Evolutionary conservation across 495 filamentous ascomycete genomes (phyloP).

Genomic region (Penicillium ochrochloron): DNA sequence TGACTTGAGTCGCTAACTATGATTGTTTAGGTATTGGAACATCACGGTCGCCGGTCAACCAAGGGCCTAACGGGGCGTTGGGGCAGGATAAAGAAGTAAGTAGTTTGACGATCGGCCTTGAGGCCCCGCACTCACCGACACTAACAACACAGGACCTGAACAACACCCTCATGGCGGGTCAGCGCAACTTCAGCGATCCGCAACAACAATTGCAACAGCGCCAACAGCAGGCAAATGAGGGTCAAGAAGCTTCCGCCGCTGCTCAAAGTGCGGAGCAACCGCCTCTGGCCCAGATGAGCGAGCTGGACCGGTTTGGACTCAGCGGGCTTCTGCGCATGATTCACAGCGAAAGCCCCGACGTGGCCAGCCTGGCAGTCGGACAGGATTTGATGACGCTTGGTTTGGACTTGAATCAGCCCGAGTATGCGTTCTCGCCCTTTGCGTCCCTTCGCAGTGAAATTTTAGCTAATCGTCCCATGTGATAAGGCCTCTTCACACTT

Average conservation of each 20-base stretch:
- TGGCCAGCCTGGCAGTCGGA: conserved; percentile 73
- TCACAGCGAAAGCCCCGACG: conserved; percentile 76
- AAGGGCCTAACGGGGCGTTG: conserved; percentile 45
- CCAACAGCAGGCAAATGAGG: conserved; percentile 45
- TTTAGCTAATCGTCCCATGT: conserved; percentile 27
- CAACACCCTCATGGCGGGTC: conserved; percentile 39
- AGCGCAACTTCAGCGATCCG: conserved; percentile 40
- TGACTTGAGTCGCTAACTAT: conserved; percentile 22
- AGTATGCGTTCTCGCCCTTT: conserved; percentile 58
- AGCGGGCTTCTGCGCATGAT: conserved; percentile 79
- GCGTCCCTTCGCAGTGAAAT: conserved; percentile 14
- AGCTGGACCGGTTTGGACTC: conserved; percentile 79
- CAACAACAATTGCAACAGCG: conserved; percentile 45
- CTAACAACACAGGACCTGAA: conserved; percentile 36
- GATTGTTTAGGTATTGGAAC: conserved; percentile 39
- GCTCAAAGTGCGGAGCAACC: conserved; percentile 54
- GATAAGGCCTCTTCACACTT: conserved; percentile 62
- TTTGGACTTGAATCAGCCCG: conserved; percentile 76
- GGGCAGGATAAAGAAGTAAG: conserved; percentile 52
- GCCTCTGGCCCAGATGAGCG: conserved; percentile 75
- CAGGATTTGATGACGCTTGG: conserved; percentile 79
- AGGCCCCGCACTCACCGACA: conserved; percentile 29
- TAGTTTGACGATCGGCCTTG: conserved; percentile 15
- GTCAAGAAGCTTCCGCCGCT: conserved; percentile 41
- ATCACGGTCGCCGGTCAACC: conserved; percentile 49